Evolutionary conservation across 1,139 yeast genomes (phyloP).

Genomic region (Insectozyma bohioensis): DNA sequence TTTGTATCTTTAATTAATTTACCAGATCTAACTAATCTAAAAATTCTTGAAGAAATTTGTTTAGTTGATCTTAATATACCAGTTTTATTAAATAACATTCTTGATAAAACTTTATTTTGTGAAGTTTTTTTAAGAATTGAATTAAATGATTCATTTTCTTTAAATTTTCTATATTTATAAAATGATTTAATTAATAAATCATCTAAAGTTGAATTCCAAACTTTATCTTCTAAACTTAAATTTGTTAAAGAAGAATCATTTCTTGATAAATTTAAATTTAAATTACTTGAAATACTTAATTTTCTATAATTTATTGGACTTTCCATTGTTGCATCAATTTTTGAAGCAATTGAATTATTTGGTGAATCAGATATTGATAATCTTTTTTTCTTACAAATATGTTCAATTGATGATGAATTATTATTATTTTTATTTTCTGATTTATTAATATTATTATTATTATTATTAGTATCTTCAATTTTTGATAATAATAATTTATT

Average conservation of each 20-base stretch:
- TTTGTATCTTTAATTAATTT: conserved; percentile 15
- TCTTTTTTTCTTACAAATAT: conserved; percentile 10
- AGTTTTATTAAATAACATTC: conserved; percentile 41
- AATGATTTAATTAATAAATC: conserved; percentile 37
- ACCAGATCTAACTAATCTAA: conserved; percentile 23
- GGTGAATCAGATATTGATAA: conserved; percentile 29
- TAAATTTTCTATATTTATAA: conserved; percentile 36
- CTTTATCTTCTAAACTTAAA: conserved; percentile 23
- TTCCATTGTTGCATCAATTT: conserved; percentile 34
- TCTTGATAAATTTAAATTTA: conserved; percentile 6
- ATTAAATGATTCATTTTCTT: conserved; percentile 24
- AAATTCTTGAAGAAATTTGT: conserved; percentile 39
- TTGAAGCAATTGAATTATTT: conserved; percentile 37
- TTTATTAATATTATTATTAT: too few species aligned
- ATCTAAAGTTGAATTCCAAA: conserved; percentile 42
- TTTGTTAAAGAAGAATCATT: conserved; percentile 12
- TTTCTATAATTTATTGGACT: conserved; percentile 27
- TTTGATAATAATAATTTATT: conserved; percentile 21
- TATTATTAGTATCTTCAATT: too few species aligned
- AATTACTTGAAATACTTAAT: conserved; percentile 12
- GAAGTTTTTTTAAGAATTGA: conserved; percentile 33
- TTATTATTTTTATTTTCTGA: not conserved
- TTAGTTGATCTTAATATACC: conserved; percentile 39
- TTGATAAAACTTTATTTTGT: conserved; percentile 42
- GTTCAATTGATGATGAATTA: conserved; percentile 5